A percentile compares a stretch with the other conserved stretches of the same genome.
These are phyloP conservation scores for Peronospora belbahrii DNA, from an alignment of 352 stramenopile species.

Conservation along the genomic window DNA sequence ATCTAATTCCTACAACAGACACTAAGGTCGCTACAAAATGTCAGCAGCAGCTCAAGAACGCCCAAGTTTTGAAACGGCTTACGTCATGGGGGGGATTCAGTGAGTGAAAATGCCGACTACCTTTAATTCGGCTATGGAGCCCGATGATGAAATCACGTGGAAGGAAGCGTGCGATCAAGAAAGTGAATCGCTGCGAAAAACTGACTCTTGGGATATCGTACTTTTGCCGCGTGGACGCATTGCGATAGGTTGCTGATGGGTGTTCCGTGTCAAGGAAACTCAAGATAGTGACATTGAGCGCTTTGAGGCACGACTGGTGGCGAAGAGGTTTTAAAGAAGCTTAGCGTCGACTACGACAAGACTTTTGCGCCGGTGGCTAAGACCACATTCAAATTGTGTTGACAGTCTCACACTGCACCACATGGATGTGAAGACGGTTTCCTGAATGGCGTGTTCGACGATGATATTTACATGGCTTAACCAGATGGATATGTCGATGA, in stretches of 20 bases:
- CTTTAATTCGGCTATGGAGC: conserved; percentile 12
- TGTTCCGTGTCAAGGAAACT: conserved; percentile 4
- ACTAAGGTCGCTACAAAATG: too few relatives aligned
- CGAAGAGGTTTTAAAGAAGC: conserved; percentile 7
- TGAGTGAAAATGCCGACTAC: conserved; percentile 15
- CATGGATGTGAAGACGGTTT: too few relatives aligned
- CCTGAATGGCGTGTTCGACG: too few relatives aligned
- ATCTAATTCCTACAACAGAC: too few relatives aligned
- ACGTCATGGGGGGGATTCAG: conserved; percentile 14
- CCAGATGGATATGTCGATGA: too few relatives aligned
- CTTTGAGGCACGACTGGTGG: conserved; percentile 15
- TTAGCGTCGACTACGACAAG: conserved; percentile 15
- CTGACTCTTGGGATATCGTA: not conserved
- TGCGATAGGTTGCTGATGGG: conserved; percentile 2
- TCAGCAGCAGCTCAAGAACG: too few relatives aligned
- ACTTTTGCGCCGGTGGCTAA: conserved; percentile 5
- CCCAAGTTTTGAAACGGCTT: not conserved
- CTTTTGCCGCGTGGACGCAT: not conserved
- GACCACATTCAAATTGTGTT: too few relatives aligned
- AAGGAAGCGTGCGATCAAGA: conserved; percentile 1
- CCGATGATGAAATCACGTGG: conserved; percentile 8
- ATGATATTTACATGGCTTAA: too few relatives aligned
- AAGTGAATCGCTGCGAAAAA: not conserved
- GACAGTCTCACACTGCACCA: too few relatives aligned
- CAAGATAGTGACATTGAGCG: not conserved